Conservation (phyloP, 805 yeast genomes). For the Torulaspora delbrueckii region DNA sequence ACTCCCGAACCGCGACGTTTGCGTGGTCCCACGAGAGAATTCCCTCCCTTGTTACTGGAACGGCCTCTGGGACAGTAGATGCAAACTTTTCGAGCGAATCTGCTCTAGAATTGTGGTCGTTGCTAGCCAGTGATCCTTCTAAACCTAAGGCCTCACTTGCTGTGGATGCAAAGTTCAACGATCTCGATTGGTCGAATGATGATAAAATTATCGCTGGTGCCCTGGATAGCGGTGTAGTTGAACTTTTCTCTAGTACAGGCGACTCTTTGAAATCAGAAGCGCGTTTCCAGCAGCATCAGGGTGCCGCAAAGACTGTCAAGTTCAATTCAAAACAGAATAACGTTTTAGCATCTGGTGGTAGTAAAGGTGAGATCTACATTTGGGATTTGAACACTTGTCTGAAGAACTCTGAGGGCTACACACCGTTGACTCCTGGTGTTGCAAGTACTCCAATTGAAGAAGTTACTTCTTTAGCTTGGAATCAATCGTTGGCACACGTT, state of each 20-base stretch:
- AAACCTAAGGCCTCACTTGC: conserved; percentile 43
- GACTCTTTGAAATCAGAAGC: conserved; percentile 45
- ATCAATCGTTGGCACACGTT: conserved; percentile 73
- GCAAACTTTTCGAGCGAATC: conserved; percentile 78
- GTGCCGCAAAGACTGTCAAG: conserved; percentile 64
- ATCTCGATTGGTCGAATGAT: conserved; percentile 75
- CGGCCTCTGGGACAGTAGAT: conserved; percentile 95
- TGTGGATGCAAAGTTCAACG: conserved; percentile 63
- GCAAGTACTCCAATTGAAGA: conserved; percentile 79
- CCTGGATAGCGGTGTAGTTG: conserved; percentile 73
- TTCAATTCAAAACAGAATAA: conserved; percentile 73
- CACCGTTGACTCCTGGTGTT: conserved; percentile 61
- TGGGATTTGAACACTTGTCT: conserved; percentile 77
- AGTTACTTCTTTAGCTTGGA: conserved; percentile 82
- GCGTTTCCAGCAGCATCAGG: conserved; percentile 55
- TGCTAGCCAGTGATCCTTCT: conserved; percentile 40
- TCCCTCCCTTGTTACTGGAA: conserved; percentile 83
- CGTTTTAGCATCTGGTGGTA: conserved; percentile 79
- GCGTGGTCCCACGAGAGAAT: conserved; percentile 82
- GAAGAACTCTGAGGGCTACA: conserved; percentile 34
- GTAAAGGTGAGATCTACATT: conserved; percentile 80
- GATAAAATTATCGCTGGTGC: conserved; percentile 79
- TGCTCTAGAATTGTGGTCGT: conserved; percentile 73
- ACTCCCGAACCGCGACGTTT: conserved; percentile 83
- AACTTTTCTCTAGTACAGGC: conserved; percentile 64